These are phyloP conservation scores for Claviceps sorghi DNA, from an alignment of 2,329 filamentous ascomycete species.

Conservation along the genomic window DNA sequence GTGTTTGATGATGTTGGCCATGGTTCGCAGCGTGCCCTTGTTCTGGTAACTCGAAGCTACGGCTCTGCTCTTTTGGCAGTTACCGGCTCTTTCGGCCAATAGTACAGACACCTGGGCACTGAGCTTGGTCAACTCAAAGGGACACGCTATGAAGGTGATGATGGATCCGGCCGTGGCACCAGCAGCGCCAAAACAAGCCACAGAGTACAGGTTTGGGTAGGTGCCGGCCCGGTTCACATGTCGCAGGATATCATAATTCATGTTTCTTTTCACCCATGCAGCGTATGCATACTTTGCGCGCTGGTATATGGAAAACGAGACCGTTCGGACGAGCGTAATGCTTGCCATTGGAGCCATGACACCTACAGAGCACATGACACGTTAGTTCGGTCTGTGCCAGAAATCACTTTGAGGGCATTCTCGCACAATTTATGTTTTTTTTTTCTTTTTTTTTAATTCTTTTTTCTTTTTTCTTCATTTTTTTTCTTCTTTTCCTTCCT, in stretches of 20 bases:
- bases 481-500: too few relatives aligned
- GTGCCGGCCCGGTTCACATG: conserved; percentile 57
- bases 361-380: conserved; percentile 27
- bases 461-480: too few relatives aligned
- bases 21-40: conserved; percentile 62
- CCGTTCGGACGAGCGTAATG: conserved; percentile 61
- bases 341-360: conserved; percentile 68
- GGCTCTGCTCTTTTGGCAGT: conserved; percentile 34
- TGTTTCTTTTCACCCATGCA: conserved; percentile 51
- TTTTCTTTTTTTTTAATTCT: too few relatives aligned
- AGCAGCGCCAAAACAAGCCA: conserved; percentile 62
- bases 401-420: not conserved
- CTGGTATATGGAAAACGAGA: conserved; percentile 70
- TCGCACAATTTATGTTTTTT: not conserved
- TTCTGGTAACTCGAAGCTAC: conserved; percentile 59
- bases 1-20: conserved; percentile 62
- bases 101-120: conserved; percentile 74
- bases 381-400: not conserved
- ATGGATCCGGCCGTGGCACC: conserved; percentile 66
- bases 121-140: conserved; percentile 80
- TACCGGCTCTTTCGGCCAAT: conserved; percentile 37
- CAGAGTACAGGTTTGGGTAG: conserved; percentile 57
- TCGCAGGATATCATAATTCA: conserved; percentile 54
- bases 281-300: conserved; percentile 61
- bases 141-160: conserved; percentile 70